A percentile compares a stretch with the other conserved stretches of the same genome.
Conservation (phyloP, 164 flowering plant genomes). For the Sextonia rubra region DNA sequence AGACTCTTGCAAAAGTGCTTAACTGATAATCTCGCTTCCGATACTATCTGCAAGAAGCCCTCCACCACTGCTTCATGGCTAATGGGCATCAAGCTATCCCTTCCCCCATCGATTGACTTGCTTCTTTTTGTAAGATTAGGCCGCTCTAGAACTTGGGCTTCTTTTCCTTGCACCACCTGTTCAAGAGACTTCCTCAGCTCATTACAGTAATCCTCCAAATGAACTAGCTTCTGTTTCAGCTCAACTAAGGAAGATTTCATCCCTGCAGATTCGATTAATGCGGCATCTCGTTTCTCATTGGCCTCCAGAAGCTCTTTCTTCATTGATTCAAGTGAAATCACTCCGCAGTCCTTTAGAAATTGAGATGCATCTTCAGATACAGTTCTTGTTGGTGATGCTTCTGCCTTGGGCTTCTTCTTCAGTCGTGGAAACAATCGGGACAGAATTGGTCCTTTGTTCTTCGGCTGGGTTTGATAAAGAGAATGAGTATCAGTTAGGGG, state of each 20-base stretch:
- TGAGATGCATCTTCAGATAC: conserved; percentile 66
- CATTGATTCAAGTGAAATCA: conserved; percentile 55
- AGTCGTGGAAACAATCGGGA: conserved; percentile 67
- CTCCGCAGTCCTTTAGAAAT: conserved; percentile 46
- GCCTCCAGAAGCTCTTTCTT: conserved; percentile 77
- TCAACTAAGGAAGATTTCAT: conserved; percentile 77
- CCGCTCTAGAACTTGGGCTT: conserved; percentile 29
- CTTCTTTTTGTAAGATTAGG: conserved; percentile 36
- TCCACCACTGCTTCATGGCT: conserved; percentile 81
- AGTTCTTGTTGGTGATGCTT: conserved; percentile 44
- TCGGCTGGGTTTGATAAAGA: conserved; percentile 43
- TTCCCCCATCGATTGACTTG: conserved; percentile 31
- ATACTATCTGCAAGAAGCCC: conserved; percentile 83
- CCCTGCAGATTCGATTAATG: conserved; percentile 63
- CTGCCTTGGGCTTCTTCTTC: conserved; percentile 69
- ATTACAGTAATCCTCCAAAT: conserved; percentile 76
- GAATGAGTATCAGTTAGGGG: conserved; percentile 61
- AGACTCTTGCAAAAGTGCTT: conserved; percentile 78
- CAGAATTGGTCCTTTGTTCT: conserved; percentile 38
- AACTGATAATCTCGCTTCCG: conserved; percentile 80
- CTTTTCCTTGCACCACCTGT: conserved; percentile 40
- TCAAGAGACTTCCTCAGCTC: conserved; percentile 66
- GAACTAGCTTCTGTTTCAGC: conserved; percentile 57
- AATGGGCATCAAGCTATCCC: conserved; percentile 51
- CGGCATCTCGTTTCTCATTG: conserved; percentile 58